phyloP scores from a whole-genome alignment of 768 basidiomycete species.

The Lentinula lateritia region DNA sequence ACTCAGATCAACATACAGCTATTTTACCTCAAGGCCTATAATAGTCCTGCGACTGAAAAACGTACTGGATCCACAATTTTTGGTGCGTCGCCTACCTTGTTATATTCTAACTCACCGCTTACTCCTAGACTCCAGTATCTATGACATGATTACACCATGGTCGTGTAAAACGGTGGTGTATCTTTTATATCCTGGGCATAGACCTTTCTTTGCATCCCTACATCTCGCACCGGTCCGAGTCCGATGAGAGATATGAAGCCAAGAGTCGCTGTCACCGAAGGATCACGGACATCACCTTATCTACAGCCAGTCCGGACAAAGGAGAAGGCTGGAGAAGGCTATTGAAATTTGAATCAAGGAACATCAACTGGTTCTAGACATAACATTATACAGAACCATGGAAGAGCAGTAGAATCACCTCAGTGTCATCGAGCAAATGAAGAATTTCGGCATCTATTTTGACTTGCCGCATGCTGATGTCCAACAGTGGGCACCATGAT shows the following conservation, averaged over 20 bases:
- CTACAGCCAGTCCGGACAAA: not conserved
- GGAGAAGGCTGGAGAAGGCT: not conserved
- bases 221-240: not conserved
- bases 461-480: not conserved
- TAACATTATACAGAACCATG: not conserved
- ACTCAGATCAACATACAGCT: no score
- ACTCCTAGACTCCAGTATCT: no score
- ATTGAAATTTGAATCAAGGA: not conserved
- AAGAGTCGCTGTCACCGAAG: not conserved
- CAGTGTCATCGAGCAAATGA: not conserved
- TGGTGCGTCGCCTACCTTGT: no score
- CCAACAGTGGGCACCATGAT: not conserved
- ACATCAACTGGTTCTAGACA: not conserved
- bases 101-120: no score
- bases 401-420: not conserved
- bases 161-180: no score
- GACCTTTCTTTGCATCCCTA: not conserved
- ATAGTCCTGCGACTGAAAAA: no score
- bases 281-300: conserved; percentile 3
- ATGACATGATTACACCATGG: not conserved
- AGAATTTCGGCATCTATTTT: conserved; percentile 3
- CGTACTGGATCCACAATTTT: no score
- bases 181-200: no score
- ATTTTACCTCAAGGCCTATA: no score
- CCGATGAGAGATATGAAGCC: not conserved